Evolutionary conservation across 805 yeast genomes (phyloP).

Genomic region (Candida endomychidarum): DNA sequence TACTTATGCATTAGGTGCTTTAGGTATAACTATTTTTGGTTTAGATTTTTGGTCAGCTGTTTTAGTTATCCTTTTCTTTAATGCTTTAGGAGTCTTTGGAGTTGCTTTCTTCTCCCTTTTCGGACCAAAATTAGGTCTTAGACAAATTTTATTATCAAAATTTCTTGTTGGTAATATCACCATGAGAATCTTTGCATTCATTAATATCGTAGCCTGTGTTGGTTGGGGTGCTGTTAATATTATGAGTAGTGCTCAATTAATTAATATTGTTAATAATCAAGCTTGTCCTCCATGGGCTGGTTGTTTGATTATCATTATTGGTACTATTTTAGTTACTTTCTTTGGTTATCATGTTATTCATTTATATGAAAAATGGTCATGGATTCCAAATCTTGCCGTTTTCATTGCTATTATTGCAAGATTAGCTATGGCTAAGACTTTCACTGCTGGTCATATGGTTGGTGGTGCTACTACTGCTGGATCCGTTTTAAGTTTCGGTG

Average conservation of each 20-base stretch:
- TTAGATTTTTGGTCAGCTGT: slow-evolving; percentile 74
- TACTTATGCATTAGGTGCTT: slow-evolving; percentile 72
- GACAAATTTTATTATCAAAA: slow-evolving; percentile 83
- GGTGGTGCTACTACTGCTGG: slow-evolving; percentile 74
- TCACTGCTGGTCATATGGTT: slow-evolving; percentile 41
- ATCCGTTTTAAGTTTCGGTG: slow-evolving; percentile 74
- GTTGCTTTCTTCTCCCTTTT: slow-evolving; percentile 83
- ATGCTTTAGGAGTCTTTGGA: slow-evolving; percentile 67
- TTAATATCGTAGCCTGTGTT: slow-evolving; percentile 81
- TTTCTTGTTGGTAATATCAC: slow-evolving; percentile 74
- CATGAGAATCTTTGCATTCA: slow-evolving; percentile 71
- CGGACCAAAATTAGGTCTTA: slow-evolving; percentile 81
- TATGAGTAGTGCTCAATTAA: slow-evolving; percentile 82
- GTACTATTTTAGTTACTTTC: slow-evolving; percentile 71
- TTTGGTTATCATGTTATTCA: slow-evolving; percentile 87
- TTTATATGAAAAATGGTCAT: slow-evolving; percentile 76
- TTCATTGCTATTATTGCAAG: slow-evolving; percentile 80
- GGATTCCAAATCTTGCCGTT: slow-evolving; percentile 78
- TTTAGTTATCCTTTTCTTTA: slow-evolving; percentile 69
- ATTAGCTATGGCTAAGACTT: slow-evolving; percentile 64
- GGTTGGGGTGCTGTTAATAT: slow-evolving; percentile 97
- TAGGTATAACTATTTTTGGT: slow-evolving; percentile 57
- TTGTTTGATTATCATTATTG: slow-evolving; percentile 65
- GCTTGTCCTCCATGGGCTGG: slow-evolving; percentile 89
- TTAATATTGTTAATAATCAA: slow-evolving; percentile 69